Evolutionary conservation across 768 basidiomycete species (phyloP).

Genomic region (Tylopilus intermedius): DNA sequence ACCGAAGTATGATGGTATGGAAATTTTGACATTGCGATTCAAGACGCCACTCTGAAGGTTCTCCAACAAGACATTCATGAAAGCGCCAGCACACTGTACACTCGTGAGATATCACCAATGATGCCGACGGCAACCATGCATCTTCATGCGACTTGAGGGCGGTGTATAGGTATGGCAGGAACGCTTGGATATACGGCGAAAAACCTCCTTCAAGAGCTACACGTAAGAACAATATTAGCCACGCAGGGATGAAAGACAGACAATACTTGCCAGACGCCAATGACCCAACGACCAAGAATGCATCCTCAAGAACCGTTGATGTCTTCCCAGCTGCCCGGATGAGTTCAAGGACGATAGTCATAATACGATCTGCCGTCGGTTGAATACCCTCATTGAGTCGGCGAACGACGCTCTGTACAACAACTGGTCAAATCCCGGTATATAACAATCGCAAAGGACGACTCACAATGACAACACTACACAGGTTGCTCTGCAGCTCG

Average conservation of each 20-base stretch:
- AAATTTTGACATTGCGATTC: slow-evolving; percentile 92
- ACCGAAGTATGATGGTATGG: slow-evolving; percentile 92
- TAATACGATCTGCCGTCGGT: slow-evolving; percentile 89
- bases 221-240: slow-evolving; percentile 2
- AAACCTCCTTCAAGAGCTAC: slow-evolving; percentile 74
- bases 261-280: slow-evolving; percentile 59
- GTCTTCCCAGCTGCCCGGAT: slow-evolving; percentile 87
- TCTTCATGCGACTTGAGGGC: slow-evolving; percentile 93
- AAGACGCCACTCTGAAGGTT: slow-evolving; percentile 88
- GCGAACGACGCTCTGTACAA: slow-evolving; percentile 71
- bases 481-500: slow-evolving; percentile 93
- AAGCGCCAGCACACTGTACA: slow-evolving; percentile 74
- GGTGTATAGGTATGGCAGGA: slow-evolving; percentile 80
- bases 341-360: slow-evolving; percentile 84
- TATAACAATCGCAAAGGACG: not conserved
- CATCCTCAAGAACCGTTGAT: slow-evolving; percentile 92
- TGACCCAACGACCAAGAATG: slow-evolving; percentile 89
- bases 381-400: slow-evolving; percentile 79
- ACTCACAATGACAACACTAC: slow-evolving; percentile 81
- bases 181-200: slow-evolving; percentile 76
- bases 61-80: slow-evolving; percentile 90
- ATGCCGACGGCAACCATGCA: slow-evolving; percentile 95
- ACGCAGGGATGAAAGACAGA: not conserved
- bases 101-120: slow-evolving; percentile 92
- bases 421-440: slow-evolving; percentile 2